These are phyloP conservation scores for Gossypium herbaceum DNA, from an alignment of 345 rosid species.

Conservation along the genomic window DNA sequence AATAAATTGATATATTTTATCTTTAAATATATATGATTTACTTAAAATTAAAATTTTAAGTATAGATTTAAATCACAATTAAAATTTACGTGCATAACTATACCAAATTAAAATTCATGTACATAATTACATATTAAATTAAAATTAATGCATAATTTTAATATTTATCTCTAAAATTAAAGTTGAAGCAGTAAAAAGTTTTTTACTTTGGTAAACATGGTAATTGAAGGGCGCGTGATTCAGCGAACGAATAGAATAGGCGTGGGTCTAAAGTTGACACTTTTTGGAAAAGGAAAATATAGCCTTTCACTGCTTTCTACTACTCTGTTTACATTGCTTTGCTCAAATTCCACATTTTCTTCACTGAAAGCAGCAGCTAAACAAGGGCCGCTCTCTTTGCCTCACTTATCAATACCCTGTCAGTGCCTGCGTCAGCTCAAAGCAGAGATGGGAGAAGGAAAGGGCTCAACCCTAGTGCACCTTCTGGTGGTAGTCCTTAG, in stretches of 20 bases:
- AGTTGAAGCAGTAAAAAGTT: no score
- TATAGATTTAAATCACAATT: no score
- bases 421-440: background rate
- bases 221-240: background rate
- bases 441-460: constrained; percentile 52
- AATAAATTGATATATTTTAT: no score
- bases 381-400: background rate
- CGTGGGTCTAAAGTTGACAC: constrained; percentile 11
- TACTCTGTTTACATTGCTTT: background rate
- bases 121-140: no score
- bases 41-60: no score
- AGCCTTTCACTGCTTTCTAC: background rate
- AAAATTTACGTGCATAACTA: rapidly evolving
- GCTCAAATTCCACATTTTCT: background rate
- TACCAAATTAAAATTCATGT: no score
- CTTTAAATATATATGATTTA: no score
- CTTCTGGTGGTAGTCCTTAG: constrained; percentile 68
- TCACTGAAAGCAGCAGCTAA: background rate
- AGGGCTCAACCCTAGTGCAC: constrained; percentile 69
- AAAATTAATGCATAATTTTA: no score
- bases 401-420: background rate
- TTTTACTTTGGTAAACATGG: no score
- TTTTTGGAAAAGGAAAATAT: background rate
- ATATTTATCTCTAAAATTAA: no score
- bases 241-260: background rate